These are phyloP conservation scores for Wickerhamiella bombiphila DNA, from an alignment of 805 yeast genomes.

Conservation along the genomic window DNA sequence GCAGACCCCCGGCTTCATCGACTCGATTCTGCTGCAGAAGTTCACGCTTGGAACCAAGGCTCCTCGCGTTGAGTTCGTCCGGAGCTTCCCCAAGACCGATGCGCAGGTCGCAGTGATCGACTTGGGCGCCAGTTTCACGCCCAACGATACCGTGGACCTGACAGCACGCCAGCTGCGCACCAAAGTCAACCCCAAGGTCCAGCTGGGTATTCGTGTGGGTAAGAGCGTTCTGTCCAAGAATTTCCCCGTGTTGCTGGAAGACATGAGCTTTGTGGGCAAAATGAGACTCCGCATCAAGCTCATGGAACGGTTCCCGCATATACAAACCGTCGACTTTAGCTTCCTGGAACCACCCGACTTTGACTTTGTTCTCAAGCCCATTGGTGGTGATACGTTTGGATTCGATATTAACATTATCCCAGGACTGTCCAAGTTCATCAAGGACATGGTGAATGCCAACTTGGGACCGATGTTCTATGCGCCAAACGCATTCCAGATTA, in stretches of 20 bases:
- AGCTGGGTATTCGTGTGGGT: conserved; percentile 57
- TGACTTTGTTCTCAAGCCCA: conserved; percentile 67
- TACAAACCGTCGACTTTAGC: conserved; percentile 78
- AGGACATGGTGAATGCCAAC: conserved; percentile 72
- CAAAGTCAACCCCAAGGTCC: conserved; percentile 67
- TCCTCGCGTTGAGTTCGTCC: conserved; percentile 79
- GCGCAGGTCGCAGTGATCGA: conserved; percentile 95
- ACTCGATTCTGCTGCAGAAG: conserved; percentile 70
- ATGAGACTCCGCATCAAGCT: conserved; percentile 74
- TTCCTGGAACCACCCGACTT: conserved; percentile 75
- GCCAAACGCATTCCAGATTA: conserved; percentile 87
- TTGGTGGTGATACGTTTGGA: conserved; percentile 72
- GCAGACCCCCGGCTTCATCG: conserved; percentile 73
- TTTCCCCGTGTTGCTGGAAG: conserved; percentile 65
- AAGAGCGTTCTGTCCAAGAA: conserved; percentile 56
- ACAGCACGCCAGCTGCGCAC: conserved; percentile 74
- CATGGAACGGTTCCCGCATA: conserved; percentile 84
- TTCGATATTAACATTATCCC: conserved; percentile 78
- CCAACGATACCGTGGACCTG: conserved; percentile 75
- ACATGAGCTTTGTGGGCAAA: conserved; percentile 59
- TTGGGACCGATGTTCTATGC: conserved; percentile 77
- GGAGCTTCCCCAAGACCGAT: conserved; percentile 78
- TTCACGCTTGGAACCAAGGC: conserved; percentile 93
- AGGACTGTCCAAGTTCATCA: conserved; percentile 68
- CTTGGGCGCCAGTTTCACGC: conserved; percentile 85